Percentiles rank a stretch among this genome's conserved stretches.
Conservation (phyloP, 345 rosid species). For the Theobroma cacao region DNA sequence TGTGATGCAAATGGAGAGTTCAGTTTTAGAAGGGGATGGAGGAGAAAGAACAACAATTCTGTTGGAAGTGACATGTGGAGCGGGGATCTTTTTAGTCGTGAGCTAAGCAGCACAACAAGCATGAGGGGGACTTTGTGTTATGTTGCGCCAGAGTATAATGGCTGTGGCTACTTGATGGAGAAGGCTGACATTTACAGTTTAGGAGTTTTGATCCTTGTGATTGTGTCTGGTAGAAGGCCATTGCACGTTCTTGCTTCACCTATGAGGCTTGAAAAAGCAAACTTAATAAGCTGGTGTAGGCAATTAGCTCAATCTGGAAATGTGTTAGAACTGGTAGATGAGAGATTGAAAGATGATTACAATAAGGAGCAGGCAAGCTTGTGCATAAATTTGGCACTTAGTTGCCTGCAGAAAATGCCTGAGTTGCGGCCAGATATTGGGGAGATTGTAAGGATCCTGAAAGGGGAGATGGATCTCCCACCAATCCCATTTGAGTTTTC, state of each 20-base stretch:
- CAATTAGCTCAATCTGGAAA: conserved; percentile 85
- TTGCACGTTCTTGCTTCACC: conserved; percentile 91
- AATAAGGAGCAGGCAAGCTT: conserved; percentile 75
- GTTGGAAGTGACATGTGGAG: conserved; percentile 94
- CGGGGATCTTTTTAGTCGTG: conserved; percentile 89
- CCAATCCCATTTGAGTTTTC: conserved; percentile 72
- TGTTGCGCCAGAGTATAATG: conserved; percentile 91
- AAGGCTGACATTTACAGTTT: conserved; percentile 95
- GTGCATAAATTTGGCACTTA: conserved; percentile 83
- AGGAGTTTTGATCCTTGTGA: conserved; percentile 89
- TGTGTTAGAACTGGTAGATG: conserved; percentile 84
- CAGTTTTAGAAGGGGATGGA: conserved; percentile 89
- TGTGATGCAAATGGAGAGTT: conserved; percentile 70
- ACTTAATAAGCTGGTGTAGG: conserved; percentile 93
- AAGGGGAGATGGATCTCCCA: conserved; percentile 85
- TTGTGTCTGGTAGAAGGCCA: conserved; percentile 92
- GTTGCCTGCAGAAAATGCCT: conserved; percentile 84
- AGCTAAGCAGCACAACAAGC: conserved; percentile 98
- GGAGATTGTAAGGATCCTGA: conserved; percentile 75
- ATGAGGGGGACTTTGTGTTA: conserved; percentile 98
- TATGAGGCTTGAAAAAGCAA: conserved; percentile 94
- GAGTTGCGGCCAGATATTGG: conserved; percentile 84
- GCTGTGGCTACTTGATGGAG: conserved; percentile 88
- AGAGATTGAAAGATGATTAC: conserved; percentile 67
- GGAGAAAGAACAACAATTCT: conserved; percentile 46